These are phyloP conservation scores for Entomortierella lignicola DNA, from an alignment of 192 early-diverging fungal genomes.

Conservation along the genomic window DNA sequence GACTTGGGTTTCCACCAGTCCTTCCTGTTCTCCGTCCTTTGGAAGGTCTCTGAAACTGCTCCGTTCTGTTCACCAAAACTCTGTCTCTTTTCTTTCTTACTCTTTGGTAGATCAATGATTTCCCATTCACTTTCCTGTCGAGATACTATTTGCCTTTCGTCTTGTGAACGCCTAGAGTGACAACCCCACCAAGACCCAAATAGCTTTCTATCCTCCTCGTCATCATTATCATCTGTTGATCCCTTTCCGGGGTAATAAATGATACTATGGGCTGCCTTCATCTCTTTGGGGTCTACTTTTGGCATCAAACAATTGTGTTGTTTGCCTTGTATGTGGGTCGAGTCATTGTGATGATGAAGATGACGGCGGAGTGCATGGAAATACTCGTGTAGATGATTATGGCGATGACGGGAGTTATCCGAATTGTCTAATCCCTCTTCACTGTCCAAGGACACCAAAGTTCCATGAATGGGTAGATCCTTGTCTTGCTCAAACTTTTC, in stretches of 20 bases:
- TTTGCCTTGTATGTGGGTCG: background rate
- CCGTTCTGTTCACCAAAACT: slow-evolving; percentile 31
- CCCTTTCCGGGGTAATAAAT: slow-evolving; percentile 8
- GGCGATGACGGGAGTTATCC: background rate
- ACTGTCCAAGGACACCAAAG: background rate
- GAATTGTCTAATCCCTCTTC: background rate
- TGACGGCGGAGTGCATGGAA: background rate
- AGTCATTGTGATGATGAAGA: background rate
- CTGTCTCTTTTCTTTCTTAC: slow-evolving; percentile 21
- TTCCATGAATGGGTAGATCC: background rate
- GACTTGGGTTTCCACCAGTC: slow-evolving; percentile 24
- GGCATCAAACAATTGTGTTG: slow-evolving; percentile 3
- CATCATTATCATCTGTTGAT: slow-evolving; percentile 2
- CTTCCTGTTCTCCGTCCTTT: background rate
- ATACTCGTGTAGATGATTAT: background rate
- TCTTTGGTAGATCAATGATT: slow-evolving; percentile 25
- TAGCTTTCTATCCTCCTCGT: slow-evolving; percentile 9
- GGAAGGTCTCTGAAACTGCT: too few species aligned
- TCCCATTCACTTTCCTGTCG: slow-evolving; percentile 32
- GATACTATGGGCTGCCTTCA: slow-evolving; percentile 32
- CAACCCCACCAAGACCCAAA: slow-evolving; percentile 45
- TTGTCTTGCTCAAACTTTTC: slow-evolving; percentile 40
- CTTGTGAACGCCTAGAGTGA: background rate
- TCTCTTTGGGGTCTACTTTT: slow-evolving; percentile 32
- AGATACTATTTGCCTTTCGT: background rate